Base-by-base conservation (phyloP, 2,329 filamentous ascomycete species). In the Ascosphaera apis region DNA sequence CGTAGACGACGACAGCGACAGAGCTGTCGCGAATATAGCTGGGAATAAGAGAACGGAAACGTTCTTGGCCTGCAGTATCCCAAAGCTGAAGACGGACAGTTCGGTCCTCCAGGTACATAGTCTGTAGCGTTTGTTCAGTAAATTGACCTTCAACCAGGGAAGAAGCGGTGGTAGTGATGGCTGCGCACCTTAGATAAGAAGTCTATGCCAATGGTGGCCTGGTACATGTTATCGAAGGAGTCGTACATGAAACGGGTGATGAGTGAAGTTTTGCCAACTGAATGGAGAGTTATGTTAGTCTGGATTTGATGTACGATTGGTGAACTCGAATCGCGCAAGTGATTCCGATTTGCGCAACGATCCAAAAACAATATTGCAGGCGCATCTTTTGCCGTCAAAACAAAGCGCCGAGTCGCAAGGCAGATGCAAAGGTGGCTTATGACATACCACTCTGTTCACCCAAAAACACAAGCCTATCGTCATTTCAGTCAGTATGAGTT, bases 221-320 rank as follows among this genome's bases (percentile, higher is more conserved):
- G 88, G 63, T 98, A 98, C 67, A 86, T 95, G 62, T 91, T 93
- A 66, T 98, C 88, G 66, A 98, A 98, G 34, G 88, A 95, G 61
- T 98, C 88, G 67, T 98, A 98, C 88, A 98, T 98, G 67, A 98
- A 98, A 44, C 88, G 76, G 45, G 88, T 98, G 56, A 98, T 98
- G 49, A 98, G 64, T 42, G 88, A 98, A 21, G 88, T 98, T 65
- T 98, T 98, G 54, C 88, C 88, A 49, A 98, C 88, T 95, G 55
- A 42, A 39, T 27, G 33, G 37, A 27, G 37, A 50, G 40, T 50
- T 45, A 41, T 28, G 38, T 38, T 28, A 32, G 31, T 35, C 15
- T 23, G 41, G 16, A 16, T 15, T 17, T 39, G 36, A 21, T 41
- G 25, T 36, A 41, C 8, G 28, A 23, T 38, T 25, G 44, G 36